Percentiles rank a stretch among this genome's conserved stretches.
Evolutionary conservation across 192 early-diverging fungal genomes (phyloP).

Genomic region (Fimicolochytrium jonesii): DNA sequence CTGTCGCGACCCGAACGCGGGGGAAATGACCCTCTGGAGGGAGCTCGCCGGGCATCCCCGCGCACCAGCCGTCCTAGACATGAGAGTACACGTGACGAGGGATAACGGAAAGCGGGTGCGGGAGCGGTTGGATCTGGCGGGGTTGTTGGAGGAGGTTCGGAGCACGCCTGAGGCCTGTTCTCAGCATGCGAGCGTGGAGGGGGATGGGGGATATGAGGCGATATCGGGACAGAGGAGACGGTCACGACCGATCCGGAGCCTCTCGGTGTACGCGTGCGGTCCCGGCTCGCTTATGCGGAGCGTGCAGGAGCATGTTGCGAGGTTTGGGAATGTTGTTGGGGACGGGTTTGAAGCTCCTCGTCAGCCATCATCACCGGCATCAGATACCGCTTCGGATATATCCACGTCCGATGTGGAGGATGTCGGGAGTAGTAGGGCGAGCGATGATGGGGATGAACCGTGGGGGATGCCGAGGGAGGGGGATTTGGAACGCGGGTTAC

Average conservation of each 20-base stretch:
- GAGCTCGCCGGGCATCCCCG: constrained; percentile 6
- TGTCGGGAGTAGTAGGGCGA: too few relatives aligned
- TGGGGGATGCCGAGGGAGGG: neutral
- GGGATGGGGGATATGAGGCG: too few relatives aligned
- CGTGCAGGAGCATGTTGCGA: neutral
- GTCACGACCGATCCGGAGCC: too few relatives aligned
- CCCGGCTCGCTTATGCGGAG: neutral
- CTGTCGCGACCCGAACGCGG: neutral
- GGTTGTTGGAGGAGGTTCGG: neutral
- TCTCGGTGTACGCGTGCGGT: neutral
- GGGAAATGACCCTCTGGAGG: neutral
- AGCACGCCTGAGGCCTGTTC: neutral
- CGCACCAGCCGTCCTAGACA: neutral
- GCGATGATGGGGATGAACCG: neutral
- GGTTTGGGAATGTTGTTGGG: neutral
- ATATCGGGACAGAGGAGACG: too few relatives aligned
- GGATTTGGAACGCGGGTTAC: neutral
- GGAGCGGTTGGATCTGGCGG: neutral
- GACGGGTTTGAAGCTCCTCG: neutral
- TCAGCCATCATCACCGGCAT: neutral
- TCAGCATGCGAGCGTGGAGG: too few relatives aligned
- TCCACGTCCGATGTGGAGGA: too few relatives aligned
- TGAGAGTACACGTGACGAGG: neutral
- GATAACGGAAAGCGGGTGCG: neutral
- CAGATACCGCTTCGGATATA: neutral